A percentile compares a stretch with the other conserved stretches of the same genome.
Conservation (phyloP, 495 filamentous ascomycete genomes). For the Cercophora newfieldiana region DNA sequence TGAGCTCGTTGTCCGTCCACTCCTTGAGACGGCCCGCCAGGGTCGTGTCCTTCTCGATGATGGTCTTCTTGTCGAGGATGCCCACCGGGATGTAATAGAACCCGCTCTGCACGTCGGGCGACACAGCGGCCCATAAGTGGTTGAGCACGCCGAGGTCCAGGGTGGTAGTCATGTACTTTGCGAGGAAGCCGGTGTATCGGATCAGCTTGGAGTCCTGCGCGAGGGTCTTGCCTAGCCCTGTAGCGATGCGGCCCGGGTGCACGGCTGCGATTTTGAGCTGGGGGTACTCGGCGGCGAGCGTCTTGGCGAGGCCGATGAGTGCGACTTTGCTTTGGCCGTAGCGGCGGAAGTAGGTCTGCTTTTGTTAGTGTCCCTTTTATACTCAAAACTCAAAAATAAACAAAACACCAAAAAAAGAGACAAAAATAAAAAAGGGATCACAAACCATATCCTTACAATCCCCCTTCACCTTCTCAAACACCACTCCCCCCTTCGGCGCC, state of each 20-base stretch:
- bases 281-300: not conserved
- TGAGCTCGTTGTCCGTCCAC: constrained; percentile 2
- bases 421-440: not conserved
- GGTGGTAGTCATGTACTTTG: not conserved
- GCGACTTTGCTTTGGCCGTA: constrained; percentile 4
- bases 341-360: not conserved
- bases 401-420: too few species aligned
- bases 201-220: not conserved
- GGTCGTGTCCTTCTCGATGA: not conserved
- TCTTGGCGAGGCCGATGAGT: not conserved
- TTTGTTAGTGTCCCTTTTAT: not conserved
- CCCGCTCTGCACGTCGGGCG: not conserved
- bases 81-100: constrained; percentile 1
- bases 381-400: too few species aligned
- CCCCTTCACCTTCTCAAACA: not conserved
- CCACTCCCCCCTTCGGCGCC: constrained; percentile 3
- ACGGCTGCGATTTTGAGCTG: constrained; percentile 2
- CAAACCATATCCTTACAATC: not conserved
- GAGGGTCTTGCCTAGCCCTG: not conserved
- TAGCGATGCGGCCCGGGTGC: not conserved
- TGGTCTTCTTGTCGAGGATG: constrained; percentile 2
- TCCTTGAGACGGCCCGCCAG: not conserved
- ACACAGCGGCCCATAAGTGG: not conserved
- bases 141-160: not conserved
- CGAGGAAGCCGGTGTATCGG: not conserved